Evolutionary conservation across 352 stramenopile species (phyloP), one percentile per base, ranked within the genome.

Genomic region (Phytopythium delawarense): DNA sequence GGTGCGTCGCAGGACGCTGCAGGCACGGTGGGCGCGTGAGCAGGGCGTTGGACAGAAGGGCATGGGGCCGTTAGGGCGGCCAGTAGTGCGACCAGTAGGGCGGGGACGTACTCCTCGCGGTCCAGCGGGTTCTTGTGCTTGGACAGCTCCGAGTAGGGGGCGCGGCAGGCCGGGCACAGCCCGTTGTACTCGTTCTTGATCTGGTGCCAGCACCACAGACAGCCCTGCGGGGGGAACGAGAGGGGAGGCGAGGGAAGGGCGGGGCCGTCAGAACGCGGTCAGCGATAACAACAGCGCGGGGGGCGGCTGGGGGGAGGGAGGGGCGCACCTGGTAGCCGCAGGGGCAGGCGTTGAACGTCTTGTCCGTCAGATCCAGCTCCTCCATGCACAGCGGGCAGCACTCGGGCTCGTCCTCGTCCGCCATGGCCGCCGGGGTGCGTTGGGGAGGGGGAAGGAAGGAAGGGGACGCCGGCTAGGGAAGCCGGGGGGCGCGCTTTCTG

Each of bases 161-260:
- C 95, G n/a, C 98, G 90, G 72, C 98, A 99, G 12, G 96, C 97
- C 12, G 98, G 98, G 77, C 98, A 99, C 11, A 98, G 80, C 7
- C 87, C 94, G 49, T 98, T 99, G 84, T 99, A 97, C 65, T 98
- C 97, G 73, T 99, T 98, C 79, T 98, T 98, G 72, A 99, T 99
- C 64, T 98, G 92, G 63, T 99, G 96, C 96, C 97, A 99, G 80
- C 98, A 99, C 97, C 97, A 99, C 71, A 99, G 98, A 87, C 98
- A 99, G 15, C 99, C 94, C 83, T 89, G 37, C 11, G 0, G 28
- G 15, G 34, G 34, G 11, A 4, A 12, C 34, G 34, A 12, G 34
- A 4, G 34, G 7, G 34, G 34, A 28, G 25, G 25, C 25, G 25
- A 28, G 25, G 25, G 25, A 28, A 28, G 25, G 25, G 25, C 25